Conservation (phyloP, 176 grass and related monocot species). For the Juncus effusus region DNA sequence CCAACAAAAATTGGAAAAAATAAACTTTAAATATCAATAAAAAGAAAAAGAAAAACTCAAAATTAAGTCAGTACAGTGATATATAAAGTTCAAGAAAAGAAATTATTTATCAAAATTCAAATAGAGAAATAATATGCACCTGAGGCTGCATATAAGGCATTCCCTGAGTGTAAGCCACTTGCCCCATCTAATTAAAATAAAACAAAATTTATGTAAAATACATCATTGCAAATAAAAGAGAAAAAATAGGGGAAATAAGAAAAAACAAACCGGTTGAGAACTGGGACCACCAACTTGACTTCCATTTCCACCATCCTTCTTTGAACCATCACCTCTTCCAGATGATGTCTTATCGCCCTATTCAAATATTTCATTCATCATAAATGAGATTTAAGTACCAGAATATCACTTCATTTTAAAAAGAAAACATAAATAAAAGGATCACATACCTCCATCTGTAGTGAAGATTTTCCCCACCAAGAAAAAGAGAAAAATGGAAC, state of each 20-base stretch:
- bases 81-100: background rate
- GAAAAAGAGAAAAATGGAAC: constrained; percentile 33
- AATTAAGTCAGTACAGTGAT: too few species aligned
- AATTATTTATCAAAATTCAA: constrained; percentile 9
- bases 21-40: constrained; percentile 12
- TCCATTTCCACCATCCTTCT: constrained; percentile 49
- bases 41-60: constrained; percentile 3
- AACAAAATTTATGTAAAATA: constrained; percentile 18
- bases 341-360: constrained; percentile 93
- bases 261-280: constrained; percentile 37
- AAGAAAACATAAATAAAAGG: constrained; percentile 7
- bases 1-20: constrained; percentile 9
- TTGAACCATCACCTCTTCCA: constrained; percentile 68
- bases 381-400: background rate
- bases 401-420: constrained; percentile 2
- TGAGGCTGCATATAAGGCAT: constrained; percentile 97
- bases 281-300: constrained; percentile 46
- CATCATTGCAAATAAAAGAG: background rate
- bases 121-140: constrained; percentile 38
- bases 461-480: constrained; percentile 26
- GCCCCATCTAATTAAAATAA: constrained; percentile 56
- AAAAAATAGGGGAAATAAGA: background rate
- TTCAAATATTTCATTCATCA: constrained; percentile 18
- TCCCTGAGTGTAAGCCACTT: constrained; percentile 70
- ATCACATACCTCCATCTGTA: constrained; percentile 80